Percentiles rank a stretch among this genome's conserved stretches.
Evolutionary conservation across 31 red algal species (phyloP).

Genomic region (Bonnemaisonia californica): DNA sequence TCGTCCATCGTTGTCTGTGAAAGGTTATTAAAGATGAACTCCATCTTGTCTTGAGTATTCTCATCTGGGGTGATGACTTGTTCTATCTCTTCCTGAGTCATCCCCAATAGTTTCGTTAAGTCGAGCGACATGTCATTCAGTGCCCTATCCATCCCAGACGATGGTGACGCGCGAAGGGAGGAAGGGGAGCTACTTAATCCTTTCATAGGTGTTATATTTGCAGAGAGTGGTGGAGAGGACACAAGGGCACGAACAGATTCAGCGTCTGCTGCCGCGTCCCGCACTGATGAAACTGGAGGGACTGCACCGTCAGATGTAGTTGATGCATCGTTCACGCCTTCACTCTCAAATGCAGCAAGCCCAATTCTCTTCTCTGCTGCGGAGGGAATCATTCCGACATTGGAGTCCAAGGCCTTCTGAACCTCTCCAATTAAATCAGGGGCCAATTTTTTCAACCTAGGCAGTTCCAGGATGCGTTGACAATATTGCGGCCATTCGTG

Average conservation of each 20-base stretch:
- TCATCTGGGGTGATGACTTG: constrained; percentile 71
- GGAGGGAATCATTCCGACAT: constrained; percentile 29
- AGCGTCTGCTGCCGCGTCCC: constrained; percentile 42
- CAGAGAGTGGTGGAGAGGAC: constrained; percentile 46
- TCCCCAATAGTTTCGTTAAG: constrained; percentile 46
- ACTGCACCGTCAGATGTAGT: constrained; percentile 14
- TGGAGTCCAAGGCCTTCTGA: constrained; percentile 25
- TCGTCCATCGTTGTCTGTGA: constrained; percentile 73
- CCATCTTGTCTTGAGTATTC: constrained; percentile 83
- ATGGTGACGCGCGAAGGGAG: constrained; percentile 38
- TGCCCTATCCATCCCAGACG: constrained; percentile 29
- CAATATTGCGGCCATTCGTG: constrained; percentile 86
- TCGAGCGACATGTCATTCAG: constrained; percentile 39
- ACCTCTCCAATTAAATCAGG: constrained; percentile 62
- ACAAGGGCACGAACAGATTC: constrained; percentile 43
- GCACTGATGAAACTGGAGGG: constrained; percentile 13
- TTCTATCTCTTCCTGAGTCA: constrained; percentile 40
- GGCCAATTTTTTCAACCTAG: constrained; percentile 59
- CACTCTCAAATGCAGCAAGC: constrained; percentile 18
- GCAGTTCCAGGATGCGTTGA: constrained; percentile 66
- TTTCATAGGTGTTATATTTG: constrained; percentile 41
- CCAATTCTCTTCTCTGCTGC: constrained; percentile 21
- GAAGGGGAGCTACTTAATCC: constrained; percentile 14
- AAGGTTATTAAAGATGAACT: constrained; percentile 99
- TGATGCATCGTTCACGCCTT: constrained; percentile 10